These are phyloP conservation scores for Terana coerulea DNA, from an alignment of 768 basidiomycete species.

Conservation along the genomic window DNA sequence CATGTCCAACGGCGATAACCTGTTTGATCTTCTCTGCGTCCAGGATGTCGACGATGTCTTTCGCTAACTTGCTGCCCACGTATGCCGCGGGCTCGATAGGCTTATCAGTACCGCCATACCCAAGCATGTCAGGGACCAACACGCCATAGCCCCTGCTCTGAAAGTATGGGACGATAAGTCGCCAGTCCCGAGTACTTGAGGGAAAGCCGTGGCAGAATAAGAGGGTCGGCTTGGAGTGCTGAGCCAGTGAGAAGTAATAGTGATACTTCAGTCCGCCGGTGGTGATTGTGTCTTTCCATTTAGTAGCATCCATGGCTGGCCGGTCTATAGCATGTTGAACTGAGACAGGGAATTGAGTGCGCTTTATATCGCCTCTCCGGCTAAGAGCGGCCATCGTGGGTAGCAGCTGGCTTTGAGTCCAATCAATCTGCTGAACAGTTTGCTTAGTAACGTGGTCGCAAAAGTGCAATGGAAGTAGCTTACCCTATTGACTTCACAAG, in stretches of 20 bases:
- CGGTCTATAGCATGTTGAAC: no score
- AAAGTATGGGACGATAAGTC: constrained; percentile 35
- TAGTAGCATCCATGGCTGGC: constrained; percentile 24
- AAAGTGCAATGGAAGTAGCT: no score
- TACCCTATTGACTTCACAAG: no score
- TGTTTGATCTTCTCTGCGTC: constrained; percentile 23
- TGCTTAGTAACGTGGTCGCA: no score
- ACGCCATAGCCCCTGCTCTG: constrained; percentile 37
- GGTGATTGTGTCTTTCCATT: constrained; percentile 31
- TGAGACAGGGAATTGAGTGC: no score
- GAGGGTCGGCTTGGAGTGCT: constrained; percentile 33
- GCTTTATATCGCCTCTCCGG: no score
- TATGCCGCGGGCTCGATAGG: constrained; percentile 27
- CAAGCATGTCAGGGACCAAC: constrained; percentile 48
- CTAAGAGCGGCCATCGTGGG: no score
- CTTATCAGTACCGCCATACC: constrained; percentile 44
- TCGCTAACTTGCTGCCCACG: constrained; percentile 20
- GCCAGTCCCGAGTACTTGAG: constrained; percentile 39
- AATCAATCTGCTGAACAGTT: no score
- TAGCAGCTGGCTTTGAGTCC: no score
- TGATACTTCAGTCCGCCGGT: constrained; percentile 33
- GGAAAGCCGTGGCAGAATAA: constrained; percentile 45
- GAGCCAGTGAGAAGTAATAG: constrained; percentile 28
- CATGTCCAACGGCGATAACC: constrained; percentile 31
- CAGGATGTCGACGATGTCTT: constrained; percentile 32